Conservation (phyloP, 768 basidiomycete species). For the Pleurotus ostreatus region DNA sequence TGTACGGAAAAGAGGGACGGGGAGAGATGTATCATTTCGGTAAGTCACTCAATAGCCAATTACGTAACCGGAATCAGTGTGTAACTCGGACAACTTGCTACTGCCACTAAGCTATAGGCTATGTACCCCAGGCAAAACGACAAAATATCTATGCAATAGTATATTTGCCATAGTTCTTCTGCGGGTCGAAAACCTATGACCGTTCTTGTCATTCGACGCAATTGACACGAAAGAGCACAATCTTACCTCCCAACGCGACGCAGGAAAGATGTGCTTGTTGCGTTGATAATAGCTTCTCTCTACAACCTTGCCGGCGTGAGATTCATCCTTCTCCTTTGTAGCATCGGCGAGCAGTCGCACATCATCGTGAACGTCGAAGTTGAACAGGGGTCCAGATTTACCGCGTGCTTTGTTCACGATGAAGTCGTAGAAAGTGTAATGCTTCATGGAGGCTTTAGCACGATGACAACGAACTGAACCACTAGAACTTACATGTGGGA, state of each 20-base stretch:
- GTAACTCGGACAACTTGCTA: too few relatives aligned
- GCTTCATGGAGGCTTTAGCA: constrained; percentile 41
- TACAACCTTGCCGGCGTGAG: constrained; percentile 97
- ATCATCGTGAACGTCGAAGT: constrained; percentile 99
- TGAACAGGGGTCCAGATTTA: constrained; percentile 96
- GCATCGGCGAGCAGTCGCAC: constrained; percentile 93
- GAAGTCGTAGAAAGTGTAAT: constrained; percentile 98
- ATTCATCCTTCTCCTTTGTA: constrained; percentile 96
- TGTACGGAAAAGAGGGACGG: not conserved
- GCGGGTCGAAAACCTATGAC: constrained; percentile 82
- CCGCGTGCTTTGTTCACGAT: constrained; percentile 98
- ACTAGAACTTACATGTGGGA: constrained; percentile 74
- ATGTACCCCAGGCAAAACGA: not conserved
- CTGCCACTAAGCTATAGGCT: not conserved
- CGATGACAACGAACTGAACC: not conserved
- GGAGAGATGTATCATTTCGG: too few relatives aligned
- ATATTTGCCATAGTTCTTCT: constrained; percentile 91
- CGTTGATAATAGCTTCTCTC: constrained; percentile 94
- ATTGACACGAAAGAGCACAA: not conserved
- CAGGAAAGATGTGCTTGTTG: constrained; percentile 97
- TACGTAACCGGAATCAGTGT: too few relatives aligned
- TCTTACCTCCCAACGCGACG: constrained; percentile 91
- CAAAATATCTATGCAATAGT: constrained; percentile 48
- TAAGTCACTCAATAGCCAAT: too few relatives aligned
- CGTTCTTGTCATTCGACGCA: not conserved